Percentiles rank a stretch among this genome's conserved stretches.
Conservation (phyloP, 2,329 filamentous ascomycete species). For the Hypoxylon sp. region DNA sequence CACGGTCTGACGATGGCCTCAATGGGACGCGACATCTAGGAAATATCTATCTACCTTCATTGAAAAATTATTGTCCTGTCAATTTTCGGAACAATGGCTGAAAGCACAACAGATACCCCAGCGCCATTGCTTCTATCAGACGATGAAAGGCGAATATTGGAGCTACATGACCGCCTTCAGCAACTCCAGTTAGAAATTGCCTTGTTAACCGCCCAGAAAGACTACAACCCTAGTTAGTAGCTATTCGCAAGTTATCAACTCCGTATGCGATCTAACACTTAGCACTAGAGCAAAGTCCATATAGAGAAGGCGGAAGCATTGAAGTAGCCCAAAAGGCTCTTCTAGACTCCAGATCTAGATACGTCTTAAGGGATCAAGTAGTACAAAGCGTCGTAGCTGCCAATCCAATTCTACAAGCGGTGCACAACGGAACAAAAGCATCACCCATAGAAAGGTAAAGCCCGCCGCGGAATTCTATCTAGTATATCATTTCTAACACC, state of each 20-base stretch:
- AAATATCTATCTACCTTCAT: background rate
- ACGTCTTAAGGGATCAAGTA: constrained; percentile 78
- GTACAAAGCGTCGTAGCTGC: constrained; percentile 78
- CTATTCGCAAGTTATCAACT: background rate
- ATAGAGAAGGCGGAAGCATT: constrained; percentile 51
- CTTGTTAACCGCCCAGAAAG: constrained; percentile 70
- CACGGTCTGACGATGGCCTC: background rate
- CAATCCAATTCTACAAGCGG: constrained; percentile 82
- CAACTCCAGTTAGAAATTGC: constrained; percentile 81
- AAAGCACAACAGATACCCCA: constrained; percentile 53
- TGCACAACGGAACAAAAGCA: constrained; percentile 76
- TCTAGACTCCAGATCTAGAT: constrained; percentile 78
- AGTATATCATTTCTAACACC: constrained; percentile 15
- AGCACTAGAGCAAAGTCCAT: constrained; percentile 61
- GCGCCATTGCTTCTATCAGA: constrained; percentile 71
- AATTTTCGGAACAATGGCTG: constrained; percentile 39
- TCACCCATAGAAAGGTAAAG: constrained; percentile 77
- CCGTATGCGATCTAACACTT: constrained; percentile 14
- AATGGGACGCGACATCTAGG: background rate
- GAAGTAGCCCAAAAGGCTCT: constrained; percentile 75
- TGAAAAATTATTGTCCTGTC: background rate
- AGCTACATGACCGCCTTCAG: constrained; percentile 79
- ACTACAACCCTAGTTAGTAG: constrained; percentile 56
- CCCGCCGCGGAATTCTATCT: background rate
- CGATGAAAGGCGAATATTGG: constrained; percentile 75